Conservation (phyloP, 768 basidiomycete genomes). For the Mrakia frigida region DNA sequence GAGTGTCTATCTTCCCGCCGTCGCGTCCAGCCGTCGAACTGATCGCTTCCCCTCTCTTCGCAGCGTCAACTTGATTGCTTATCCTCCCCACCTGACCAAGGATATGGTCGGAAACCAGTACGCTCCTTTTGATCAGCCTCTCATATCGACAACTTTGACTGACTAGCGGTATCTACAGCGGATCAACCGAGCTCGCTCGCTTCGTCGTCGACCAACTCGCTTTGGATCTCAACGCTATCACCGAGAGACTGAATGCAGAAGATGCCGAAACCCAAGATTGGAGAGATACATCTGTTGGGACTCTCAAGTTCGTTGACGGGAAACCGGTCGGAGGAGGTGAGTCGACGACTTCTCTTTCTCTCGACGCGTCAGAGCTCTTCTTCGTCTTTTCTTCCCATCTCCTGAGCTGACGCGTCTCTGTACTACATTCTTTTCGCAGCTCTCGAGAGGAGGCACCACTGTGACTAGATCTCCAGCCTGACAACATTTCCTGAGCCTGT, state of each 20-base stretch:
- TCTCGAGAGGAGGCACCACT: too few species aligned
- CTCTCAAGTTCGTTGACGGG: conserved; percentile 22
- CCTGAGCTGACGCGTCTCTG: neutral
- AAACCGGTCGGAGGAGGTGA: conserved; percentile 12
- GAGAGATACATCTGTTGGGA: conserved; percentile 9
- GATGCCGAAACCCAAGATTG: neutral
- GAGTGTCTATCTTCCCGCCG: neutral
- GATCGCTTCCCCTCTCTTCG: too few species aligned
- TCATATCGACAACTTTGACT: too few species aligned
- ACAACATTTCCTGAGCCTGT: too few species aligned
- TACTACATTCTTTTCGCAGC: too few species aligned
- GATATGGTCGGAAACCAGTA: neutral
- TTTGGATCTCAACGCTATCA: conserved; percentile 18
- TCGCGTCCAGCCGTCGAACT: conserved; percentile 3
- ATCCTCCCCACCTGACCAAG: neutral
- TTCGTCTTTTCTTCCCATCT: too few species aligned
- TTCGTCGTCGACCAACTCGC: conserved; percentile 9
- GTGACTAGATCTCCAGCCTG: too few species aligned
- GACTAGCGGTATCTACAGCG: too few species aligned
- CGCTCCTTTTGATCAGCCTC: neutral
- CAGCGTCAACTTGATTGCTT: conserved; percentile 17
- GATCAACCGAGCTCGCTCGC: conserved; percentile 1
- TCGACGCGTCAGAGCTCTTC: neutral
- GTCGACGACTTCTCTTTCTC: neutral
- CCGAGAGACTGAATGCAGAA: conserved; percentile 1